Evolutionary conservation across 2,329 filamentous ascomycete species (phyloP).

Genomic region (Mollisiaceae sp.): DNA sequence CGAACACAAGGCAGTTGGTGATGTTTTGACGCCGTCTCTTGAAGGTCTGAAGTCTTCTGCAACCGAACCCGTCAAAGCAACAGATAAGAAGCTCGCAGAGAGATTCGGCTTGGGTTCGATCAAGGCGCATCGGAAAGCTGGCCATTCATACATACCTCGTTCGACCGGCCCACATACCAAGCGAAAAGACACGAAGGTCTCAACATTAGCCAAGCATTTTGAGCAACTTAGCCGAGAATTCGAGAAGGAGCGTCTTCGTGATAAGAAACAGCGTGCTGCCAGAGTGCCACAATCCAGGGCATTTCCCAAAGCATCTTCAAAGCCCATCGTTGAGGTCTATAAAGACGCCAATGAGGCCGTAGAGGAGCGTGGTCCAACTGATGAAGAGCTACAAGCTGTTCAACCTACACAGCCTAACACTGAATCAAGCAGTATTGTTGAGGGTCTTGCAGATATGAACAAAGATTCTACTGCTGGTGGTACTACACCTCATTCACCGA

Average conservation of each 20-base stretch:
- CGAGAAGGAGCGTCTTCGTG: conserved; percentile 81
- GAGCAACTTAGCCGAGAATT: conserved; percentile 97
- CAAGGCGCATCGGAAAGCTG: conserved; percentile 62
- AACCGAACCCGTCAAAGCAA: conserved; percentile 38
- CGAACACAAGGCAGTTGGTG: conserved; percentile 29
- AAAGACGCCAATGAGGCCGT: conserved; percentile 93
- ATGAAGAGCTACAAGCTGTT: conserved; percentile 59
- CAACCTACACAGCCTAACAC: conserved; percentile 43
- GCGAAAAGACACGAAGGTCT: conserved; percentile 78
- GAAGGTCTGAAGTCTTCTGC: conserved; percentile 36
- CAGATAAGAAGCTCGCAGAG: conserved; percentile 77
- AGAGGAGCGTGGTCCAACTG: conserved; percentile 72
- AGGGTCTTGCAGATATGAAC: conserved; percentile 39
- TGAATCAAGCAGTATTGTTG: conserved; percentile 38
- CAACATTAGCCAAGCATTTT: conserved; percentile 92
- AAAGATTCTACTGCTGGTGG: conserved; percentile 24
- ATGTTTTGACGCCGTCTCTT: conserved; percentile 26
- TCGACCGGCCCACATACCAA: conserved; percentile 68
- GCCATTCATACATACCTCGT: conserved; percentile 83
- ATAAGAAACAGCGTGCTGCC: conserved; percentile 80
- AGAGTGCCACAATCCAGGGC: conserved; percentile 77
- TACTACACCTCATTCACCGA: conserved; percentile 37
- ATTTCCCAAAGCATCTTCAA: conserved; percentile 90
- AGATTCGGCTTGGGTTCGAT: conserved; percentile 69
- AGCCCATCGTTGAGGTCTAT: conserved; percentile 95